Base-by-base conservation (phyloP, 148 eudicot species). In the Oxyria digyna region DNA sequence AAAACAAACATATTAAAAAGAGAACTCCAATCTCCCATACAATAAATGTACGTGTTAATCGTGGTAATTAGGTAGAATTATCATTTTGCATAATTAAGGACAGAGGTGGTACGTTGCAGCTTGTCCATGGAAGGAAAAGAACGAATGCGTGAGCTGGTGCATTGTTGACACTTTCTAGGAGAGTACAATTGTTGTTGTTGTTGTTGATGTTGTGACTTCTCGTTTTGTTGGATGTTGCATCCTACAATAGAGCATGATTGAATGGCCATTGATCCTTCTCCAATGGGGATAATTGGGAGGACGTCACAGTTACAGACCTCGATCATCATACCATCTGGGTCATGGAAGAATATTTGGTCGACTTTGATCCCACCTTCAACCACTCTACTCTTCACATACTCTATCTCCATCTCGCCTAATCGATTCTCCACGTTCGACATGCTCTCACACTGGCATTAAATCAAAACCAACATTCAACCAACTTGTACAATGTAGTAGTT, bases 291-390 rank as follows among this genome's bases (percentile, higher is more conserved):
- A 14, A 79, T 74, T 0, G 87, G 87, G 12, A 84, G 74, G 72
- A 76, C 79, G 23, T 84, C 76, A 23, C 87, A 84, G 63, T 81
- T 71, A 76, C 87, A 84, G 26, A 84, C 72, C 64, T 84, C 87
- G 12, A 84, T 81, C 83, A 84, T 78, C 6, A 73, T 69, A n/a
- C 87, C 85, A 69, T 81, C 81, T 0, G 87, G 87, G 49, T 84
- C 87, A 23, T 84, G 87, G 71, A 84, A 84, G 83, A 84, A 84
- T 42, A 81, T 77, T 45, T 84, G 87, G 69, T 81, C 83, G 2
- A 84, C 85, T n/a, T 21, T 64, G 27, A 75, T 75, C 4, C 84
- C 87, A 17, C 73, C 79, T 71, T 84, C 87, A 13, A 46, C 74
- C 4, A 84, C 85, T 38, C 67, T 75, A 29, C 54, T 67, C 69